A percentile compares a stretch with the other conserved stretches of the same genome.
Evolutionary conservation across 1,284 basidiomycete species (phyloP).

Genomic region (Trichosporon ovoides): DNA sequence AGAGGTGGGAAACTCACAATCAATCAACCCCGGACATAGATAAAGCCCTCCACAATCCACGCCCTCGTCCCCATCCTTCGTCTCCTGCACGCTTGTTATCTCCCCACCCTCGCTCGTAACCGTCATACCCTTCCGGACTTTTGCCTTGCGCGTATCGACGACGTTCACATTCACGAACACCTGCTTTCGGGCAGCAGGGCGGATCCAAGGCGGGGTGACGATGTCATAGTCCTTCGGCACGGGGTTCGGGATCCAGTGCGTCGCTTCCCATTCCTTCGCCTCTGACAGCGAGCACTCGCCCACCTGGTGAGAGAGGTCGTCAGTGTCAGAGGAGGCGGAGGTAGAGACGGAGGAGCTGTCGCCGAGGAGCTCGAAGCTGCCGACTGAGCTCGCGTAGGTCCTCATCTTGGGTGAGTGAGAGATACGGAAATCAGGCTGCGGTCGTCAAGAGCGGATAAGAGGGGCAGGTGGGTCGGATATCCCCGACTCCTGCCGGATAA

Average conservation of each 20-base stretch:
- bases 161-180: constrained; percentile 28
- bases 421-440: background rate
- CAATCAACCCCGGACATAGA: constrained; percentile 48
- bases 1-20: constrained; percentile 21
- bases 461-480: background rate
- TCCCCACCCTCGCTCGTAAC: constrained; percentile 44
- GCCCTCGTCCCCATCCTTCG: constrained; percentile 16
- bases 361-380: constrained; percentile 27
- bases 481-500: no score
- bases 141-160: constrained; percentile 25
- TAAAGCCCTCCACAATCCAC: constrained; percentile 48
- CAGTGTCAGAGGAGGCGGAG: background rate
- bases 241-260: constrained; percentile 32
- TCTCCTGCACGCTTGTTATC: constrained; percentile 35
- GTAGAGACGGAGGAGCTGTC: background rate
- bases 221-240: constrained; percentile 27
- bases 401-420: constrained; percentile 3
- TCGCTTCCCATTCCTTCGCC: constrained; percentile 24
- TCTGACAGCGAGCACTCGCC: background rate
- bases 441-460: background rate
- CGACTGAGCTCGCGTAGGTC: constrained; percentile 19
- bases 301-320: background rate
- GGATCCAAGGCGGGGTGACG: constrained; percentile 24
- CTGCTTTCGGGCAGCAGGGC: constrained; percentile 22
- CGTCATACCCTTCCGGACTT: constrained; percentile 29